Conservation (phyloP, 306 rosid species). For the Sechiopsis laciniata region DNA sequence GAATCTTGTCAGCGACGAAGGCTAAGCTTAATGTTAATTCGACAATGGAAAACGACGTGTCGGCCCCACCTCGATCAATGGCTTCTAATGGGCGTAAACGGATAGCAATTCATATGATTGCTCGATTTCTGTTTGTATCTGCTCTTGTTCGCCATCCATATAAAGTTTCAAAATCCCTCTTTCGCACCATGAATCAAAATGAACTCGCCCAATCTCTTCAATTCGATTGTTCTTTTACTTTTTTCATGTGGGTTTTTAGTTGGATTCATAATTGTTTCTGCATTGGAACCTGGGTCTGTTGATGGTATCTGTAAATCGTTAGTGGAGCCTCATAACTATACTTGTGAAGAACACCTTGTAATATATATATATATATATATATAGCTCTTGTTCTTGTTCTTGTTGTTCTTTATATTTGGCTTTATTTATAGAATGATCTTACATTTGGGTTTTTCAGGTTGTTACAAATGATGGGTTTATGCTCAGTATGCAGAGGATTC, state of each 20-base stretch:
- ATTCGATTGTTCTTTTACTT: conserved; percentile 22
- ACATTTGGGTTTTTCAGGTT: conserved; percentile 39
- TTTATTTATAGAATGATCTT: not conserved
- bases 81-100: not conserved
- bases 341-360: conserved; percentile 60
- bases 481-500: conserved; percentile 66
- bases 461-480: conserved; percentile 61
- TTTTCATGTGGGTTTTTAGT: conserved; percentile 9
- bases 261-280: conserved; percentile 21
- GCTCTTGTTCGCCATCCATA: conserved; percentile 21
- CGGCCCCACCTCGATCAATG: conserved; percentile 30
- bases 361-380: not conserved
- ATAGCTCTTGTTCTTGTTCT: conserved; percentile 7
- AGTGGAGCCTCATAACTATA: conserved; percentile 53
- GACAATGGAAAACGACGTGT: not conserved
- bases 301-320: conserved; percentile 51
- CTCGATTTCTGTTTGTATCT: conserved; percentile 25
- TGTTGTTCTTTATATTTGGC: not conserved
- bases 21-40: conserved; percentile 4
- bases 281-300: not conserved
- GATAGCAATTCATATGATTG: conserved; percentile 22
- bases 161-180: conserved; percentile 16
- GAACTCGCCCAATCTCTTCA: conserved; percentile 29
- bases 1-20: conserved; percentile 9
- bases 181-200: conserved; percentile 11